These are phyloP conservation scores for Anisogramma anomala DNA, from an alignment of 2,329 filamentous ascomycete genomes.

Conservation along the genomic window DNA sequence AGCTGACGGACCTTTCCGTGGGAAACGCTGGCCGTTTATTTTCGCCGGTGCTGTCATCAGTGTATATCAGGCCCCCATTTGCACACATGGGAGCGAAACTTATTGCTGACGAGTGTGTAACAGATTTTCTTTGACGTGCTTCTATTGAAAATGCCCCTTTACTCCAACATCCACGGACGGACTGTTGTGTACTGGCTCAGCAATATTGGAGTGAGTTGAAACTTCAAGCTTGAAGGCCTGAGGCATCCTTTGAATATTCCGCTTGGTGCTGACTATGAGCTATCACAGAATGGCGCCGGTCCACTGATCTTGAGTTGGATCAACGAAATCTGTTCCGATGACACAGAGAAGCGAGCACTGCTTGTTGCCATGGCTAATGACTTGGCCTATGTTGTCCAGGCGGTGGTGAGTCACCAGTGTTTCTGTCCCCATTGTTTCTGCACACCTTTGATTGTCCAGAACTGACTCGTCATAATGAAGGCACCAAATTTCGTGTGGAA, in stretches of 20 bases:
- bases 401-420: conserved; percentile 23
- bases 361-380: conserved; percentile 23
- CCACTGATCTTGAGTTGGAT: conserved; percentile 28
- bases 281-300: conserved; percentile 22
- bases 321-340: conserved; percentile 24
- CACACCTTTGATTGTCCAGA: background rate
- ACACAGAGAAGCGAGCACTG: conserved; percentile 22
- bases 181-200: conserved; percentile 28
- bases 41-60: conserved; percentile 25
- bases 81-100: too few species aligned
- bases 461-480: conserved; percentile 6
- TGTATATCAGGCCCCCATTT: conserved; percentile 11
- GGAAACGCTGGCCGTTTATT: conserved; percentile 28
- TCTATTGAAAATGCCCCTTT: conserved; percentile 26
- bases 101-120: background rate
- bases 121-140: conserved; percentile 24
- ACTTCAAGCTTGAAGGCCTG: background rate
- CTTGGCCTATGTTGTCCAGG: conserved; percentile 24
- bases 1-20: conserved; percentile 24
- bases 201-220: conserved; percentile 23
- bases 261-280: background rate
- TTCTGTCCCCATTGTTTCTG: too few species aligned
- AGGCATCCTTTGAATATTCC: background rate
- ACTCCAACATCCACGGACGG: conserved; percentile 24
- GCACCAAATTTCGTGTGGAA: conserved; percentile 32